phyloP scores from a whole-genome alignment of 192 early-diverging fungal genomes.

The Linnemannia hyalina region DNA sequence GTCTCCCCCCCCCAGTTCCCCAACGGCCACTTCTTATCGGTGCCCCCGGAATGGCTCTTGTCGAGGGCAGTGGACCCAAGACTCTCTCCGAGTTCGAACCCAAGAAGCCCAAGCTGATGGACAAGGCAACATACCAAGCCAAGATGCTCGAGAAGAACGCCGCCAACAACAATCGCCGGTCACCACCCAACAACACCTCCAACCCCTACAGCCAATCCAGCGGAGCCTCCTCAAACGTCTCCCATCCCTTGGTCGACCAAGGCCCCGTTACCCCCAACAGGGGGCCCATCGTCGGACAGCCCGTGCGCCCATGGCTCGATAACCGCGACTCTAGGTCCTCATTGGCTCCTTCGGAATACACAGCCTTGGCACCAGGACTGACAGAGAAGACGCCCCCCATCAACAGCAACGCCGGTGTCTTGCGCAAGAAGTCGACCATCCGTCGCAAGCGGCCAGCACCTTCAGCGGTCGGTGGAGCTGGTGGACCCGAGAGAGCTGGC shows the following conservation, averaged over 20 bases:
- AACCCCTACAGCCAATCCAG: constrained; percentile 42
- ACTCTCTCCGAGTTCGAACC: constrained; percentile 54
- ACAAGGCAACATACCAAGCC: constrained; percentile 50
- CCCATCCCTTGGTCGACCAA: constrained; percentile 43
- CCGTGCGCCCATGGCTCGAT: constrained; percentile 45
- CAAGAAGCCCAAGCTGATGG: constrained; percentile 52
- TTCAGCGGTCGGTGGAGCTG: constrained; percentile 20
- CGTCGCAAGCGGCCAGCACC: constrained; percentile 48
- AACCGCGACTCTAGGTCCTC: constrained; percentile 34
- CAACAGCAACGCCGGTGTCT: constrained; percentile 26
- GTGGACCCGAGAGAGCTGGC: neutral
- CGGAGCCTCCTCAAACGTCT: constrained; percentile 2
- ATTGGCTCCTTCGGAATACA: constrained; percentile 21
- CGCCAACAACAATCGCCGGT: constrained; percentile 24
- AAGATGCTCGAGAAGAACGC: constrained; percentile 54
- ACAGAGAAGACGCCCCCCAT: constrained; percentile 3
- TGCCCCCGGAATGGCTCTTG: neutral
- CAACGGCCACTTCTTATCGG: constrained; percentile 31
- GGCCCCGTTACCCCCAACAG: constrained; percentile 13
- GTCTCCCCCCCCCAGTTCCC: constrained; percentile 16
- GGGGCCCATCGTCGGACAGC: constrained; percentile 17
- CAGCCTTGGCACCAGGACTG: constrained; percentile 27
- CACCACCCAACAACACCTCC: constrained; percentile 5
- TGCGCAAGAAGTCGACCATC: constrained; percentile 49
- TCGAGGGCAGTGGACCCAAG: constrained; percentile 26